Evolutionary conservation across 495 filamentous ascomycete species (phyloP).

Genomic region (Podospora bellae-mahoneyi): DNA sequence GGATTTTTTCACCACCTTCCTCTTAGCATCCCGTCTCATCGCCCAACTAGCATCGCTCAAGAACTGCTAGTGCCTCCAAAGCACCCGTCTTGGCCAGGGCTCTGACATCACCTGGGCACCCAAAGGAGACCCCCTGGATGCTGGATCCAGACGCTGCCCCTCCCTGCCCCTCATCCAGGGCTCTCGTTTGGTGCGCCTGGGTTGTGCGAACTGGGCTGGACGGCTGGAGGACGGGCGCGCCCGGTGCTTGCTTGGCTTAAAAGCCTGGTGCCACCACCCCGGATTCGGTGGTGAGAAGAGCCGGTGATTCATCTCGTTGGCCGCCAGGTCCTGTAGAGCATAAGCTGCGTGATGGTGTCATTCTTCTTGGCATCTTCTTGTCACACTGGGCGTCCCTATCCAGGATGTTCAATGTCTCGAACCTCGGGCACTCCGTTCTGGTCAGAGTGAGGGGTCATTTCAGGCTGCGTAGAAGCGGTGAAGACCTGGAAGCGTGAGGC

Average conservation of each 20-base stretch:
- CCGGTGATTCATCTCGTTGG: constrained; percentile 19
- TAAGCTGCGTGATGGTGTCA: constrained; percentile 27
- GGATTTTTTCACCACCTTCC: constrained; percentile 17
- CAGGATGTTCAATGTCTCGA: background rate
- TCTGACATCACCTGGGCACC: constrained; percentile 25
- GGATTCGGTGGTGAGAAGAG: constrained; percentile 19
- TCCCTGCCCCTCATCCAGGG: constrained; percentile 22
- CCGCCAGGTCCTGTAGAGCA: constrained; percentile 6
- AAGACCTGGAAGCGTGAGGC: background rate
- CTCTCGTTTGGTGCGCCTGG: background rate
- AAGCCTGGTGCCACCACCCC: constrained; percentile 6
- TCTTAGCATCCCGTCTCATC: constrained; percentile 1
- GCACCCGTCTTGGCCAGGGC: constrained; percentile 9
- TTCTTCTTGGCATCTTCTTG: constrained; percentile 22
- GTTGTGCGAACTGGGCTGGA: background rate
- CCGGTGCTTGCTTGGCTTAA: constrained; percentile 11
- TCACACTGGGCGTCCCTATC: constrained; percentile 4
- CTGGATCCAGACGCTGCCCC: constrained; percentile 19
- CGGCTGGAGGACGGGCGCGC: background rate
- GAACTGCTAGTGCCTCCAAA: background rate
- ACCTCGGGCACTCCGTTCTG: background rate
- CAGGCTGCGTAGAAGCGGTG: background rate
- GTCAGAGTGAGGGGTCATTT: constrained; percentile 4
- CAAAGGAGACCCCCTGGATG: constrained; percentile 1
- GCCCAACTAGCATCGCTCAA: constrained; percentile 2